Base-by-base conservation (phyloP, 2,329 filamentous ascomycete species). In the Diplodia mutila region DNA sequence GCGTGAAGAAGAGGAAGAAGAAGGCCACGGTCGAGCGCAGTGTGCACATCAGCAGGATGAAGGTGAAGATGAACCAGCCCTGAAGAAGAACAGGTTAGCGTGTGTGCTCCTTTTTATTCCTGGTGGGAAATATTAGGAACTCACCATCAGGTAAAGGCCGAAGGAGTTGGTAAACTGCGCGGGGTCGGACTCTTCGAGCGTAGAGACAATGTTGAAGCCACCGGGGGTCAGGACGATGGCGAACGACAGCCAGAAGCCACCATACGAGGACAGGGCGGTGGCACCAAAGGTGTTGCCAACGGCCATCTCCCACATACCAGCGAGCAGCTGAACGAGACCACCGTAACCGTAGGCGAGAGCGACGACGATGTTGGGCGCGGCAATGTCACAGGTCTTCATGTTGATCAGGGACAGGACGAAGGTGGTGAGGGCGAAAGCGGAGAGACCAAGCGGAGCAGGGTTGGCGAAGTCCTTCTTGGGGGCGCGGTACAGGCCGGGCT, bases 31-130 rank as follows among this genome's bases (percentile, higher is more conserved):
- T 89, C 4, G 87, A 89, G 69, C 83, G 80, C 21, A 89, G 81
- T 0, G 85, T 85, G 71, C 84, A 85, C 67, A 88, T 69, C 23
- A 88, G 78, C 66, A 89, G 82, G 53, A 89, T 68, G 67, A 83
- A 76, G 48, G 86, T 88, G 71, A 89, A 83, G 73, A 88, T 85
- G 73, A 85, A 86, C 86, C 86, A 88, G 25, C 83, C 84, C 18
- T 86, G 74, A 0, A 82, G 73, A 71, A 75, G 27, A 25, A 46
- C 37, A 9, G n/a, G 37, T 80, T 68, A 82, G 78, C 39, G n/a
- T 37, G 5, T 11, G 18, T 18, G 9, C 32, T 29, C 23, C 12
- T 29, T 12, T 5, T 5, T 0, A 34, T 16, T 2, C 32, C 27
- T 29, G 21, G 18, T 21, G 16, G 12, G 34, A 37, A 12, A 37